Evolutionary conservation across 257 asterid genomes (phyloP).

Genomic region (Solanum chiquidenum): DNA sequence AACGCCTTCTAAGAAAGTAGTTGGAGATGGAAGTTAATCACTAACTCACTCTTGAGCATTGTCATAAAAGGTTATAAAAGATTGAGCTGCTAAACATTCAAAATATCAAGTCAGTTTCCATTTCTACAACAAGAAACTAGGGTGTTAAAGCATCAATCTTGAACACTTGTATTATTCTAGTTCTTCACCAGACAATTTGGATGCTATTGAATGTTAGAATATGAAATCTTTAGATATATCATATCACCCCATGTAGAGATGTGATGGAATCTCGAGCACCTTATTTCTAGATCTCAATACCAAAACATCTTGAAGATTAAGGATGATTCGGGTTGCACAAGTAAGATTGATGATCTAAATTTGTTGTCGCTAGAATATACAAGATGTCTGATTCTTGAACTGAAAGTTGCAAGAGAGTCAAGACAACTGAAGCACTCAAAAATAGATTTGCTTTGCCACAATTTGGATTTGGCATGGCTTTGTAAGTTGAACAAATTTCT

Average conservation of each 20-base stretch:
- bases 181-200: too few relatives aligned
- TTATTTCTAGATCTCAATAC: neutral
- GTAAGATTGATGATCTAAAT: neutral
- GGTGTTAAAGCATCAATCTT: too few relatives aligned
- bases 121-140: too few relatives aligned
- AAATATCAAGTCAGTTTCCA: too few relatives aligned
- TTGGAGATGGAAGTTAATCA: constrained; percentile 16
- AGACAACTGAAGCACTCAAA: neutral
- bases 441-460: neutral
- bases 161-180: too few relatives aligned
- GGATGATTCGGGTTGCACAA: neutral
- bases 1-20: constrained; percentile 19
- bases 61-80: too few relatives aligned
- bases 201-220: too few relatives aligned
- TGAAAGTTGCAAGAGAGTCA: neutral
- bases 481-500: too few relatives aligned
- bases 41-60: neutral
- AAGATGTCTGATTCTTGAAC: neutral
- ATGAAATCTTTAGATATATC: too few relatives aligned
- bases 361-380: neutral
- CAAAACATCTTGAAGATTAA: neutral
- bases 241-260: too few relatives aligned
- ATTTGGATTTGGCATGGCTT: neutral
- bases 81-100: too few relatives aligned
- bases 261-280: neutral